Conservation (phyloP, 768 basidiomycete genomes). For the Rhodotorula paludigena region DNA sequence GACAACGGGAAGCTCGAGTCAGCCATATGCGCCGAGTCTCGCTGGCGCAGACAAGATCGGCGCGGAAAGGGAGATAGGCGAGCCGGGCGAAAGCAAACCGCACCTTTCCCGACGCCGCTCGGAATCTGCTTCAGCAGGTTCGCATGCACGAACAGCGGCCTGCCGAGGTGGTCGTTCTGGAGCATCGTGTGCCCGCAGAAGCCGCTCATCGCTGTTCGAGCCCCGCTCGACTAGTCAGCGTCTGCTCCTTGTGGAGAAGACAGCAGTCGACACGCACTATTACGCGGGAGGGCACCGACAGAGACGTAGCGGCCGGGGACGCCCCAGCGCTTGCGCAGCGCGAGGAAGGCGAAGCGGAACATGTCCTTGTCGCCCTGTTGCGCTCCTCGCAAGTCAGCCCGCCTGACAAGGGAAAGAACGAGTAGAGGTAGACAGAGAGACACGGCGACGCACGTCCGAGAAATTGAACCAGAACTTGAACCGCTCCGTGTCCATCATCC, state of each 20-base stretch:
- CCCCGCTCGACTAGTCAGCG: not conserved
- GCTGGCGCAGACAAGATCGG: no score
- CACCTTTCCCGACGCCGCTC: conserved; percentile 40
- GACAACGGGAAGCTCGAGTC: not conserved
- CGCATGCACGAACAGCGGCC: conserved; percentile 46
- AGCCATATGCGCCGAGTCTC: not conserved
- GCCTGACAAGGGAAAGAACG: no score
- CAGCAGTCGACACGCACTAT: conserved; percentile 34
- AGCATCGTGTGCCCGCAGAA: conserved; percentile 45
- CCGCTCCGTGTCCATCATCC: conserved; percentile 43
- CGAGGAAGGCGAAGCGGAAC: conserved; percentile 47
- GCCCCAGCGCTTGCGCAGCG: conserved; percentile 50
- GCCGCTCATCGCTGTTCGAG: conserved; percentile 7
- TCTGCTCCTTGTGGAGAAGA: not conserved
- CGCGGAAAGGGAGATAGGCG: no score
- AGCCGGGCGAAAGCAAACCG: not conserved
- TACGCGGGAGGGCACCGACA: conserved; percentile 47
- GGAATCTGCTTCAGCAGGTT: conserved; percentile 47
- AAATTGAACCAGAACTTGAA: conserved; percentile 48
- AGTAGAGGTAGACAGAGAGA: not conserved
- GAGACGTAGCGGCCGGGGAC: conserved; percentile 50
- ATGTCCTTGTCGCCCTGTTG: conserved; percentile 47
- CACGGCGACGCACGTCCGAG: not conserved
- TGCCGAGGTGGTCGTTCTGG: conserved; percentile 46
- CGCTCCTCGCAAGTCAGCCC: no score